Base-by-base conservation (phyloP, 441 rosid genomes). In the Populus hybrid region DNA sequence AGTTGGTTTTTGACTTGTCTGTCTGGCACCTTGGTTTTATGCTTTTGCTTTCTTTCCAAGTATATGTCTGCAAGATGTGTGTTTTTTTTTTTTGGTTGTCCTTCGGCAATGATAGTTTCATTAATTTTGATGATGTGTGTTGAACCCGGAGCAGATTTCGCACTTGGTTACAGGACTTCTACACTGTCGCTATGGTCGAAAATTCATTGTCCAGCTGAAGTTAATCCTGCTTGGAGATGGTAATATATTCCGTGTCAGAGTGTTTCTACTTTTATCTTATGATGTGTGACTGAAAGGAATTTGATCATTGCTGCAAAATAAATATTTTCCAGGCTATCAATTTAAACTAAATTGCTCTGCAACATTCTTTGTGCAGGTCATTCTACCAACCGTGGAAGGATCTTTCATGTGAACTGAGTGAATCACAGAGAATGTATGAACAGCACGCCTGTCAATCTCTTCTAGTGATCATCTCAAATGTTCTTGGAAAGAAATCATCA, bases 191-290 rank as follows among this genome's bases (percentile, higher is more conserved):
- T 87, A 30, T 85, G 86, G 67, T 84, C 87, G 4, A 89, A 79
- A 83, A 86, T 96, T 35, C 75, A 85, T 66, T 81, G 84, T 72
- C 97, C 98, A 11, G 73, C 90, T 21, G 99, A 96, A 87, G 91
- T 88, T 7, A 82, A 85, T 83, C 90, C 94, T 34, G 78, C 81
- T 71, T 94, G 98, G 99, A 90, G 93, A 92, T 94, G 99, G 99
- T 94, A 92, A 86, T 79, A 8, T 16, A 70, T 72, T 73, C 14
- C 67, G 23, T 77, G 34, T 66, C 24, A 38, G 7, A 30, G 59
- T 24, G 1, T 64, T 26, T 32, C 3, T 7, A 1, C 72, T 50
- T 32, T 50, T 46, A 34, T 18, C 40, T 46, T 7, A 5, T 34
- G 50, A 59, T 18, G 34, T 50, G 42, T 16, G 24, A 18, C 16